Conservation (phyloP, 2,329 filamentous ascomycete genomes). For the Phaeosphaeria sp. region DNA sequence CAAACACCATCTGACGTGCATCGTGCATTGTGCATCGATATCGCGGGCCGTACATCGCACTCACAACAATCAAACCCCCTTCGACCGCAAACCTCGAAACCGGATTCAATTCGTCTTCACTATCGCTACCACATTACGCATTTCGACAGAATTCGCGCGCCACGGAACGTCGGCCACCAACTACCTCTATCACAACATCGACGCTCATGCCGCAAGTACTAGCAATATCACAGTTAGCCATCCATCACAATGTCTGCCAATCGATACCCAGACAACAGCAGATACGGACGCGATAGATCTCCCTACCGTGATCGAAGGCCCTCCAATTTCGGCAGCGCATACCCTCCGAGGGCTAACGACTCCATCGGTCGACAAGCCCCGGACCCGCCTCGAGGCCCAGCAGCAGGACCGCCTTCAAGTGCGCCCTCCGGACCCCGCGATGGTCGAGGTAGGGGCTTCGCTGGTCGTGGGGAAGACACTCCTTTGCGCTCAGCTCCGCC, state of each 20-base stretch:
- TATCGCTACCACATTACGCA: neutral
- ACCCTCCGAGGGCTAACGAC: slow-evolving; percentile 56
- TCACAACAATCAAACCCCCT: neutral
- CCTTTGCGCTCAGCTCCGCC: slow-evolving; percentile 64
- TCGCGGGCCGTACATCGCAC: neutral
- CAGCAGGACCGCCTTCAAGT: slow-evolving; percentile 36
- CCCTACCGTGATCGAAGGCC: slow-evolving; percentile 71
- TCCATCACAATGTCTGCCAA: slow-evolving; percentile 41
- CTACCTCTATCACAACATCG: neutral
- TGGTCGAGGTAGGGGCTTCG: slow-evolving; percentile 66
- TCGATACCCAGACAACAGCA: slow-evolving; percentile 43
- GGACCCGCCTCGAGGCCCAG: slow-evolving; percentile 61
- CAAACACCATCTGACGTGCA: slow-evolving; percentile 8
- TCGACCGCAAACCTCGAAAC: neutral
- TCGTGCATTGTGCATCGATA: neutral
- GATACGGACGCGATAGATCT: slow-evolving; percentile 52
- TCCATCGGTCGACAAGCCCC: slow-evolving; percentile 30
- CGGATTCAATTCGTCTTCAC: neutral
- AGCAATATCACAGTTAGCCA: slow-evolving; percentile 4
- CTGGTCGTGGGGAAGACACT: slow-evolving; percentile 65
- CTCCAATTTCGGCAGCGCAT: slow-evolving; percentile 65
- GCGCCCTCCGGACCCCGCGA: slow-evolving; percentile 58
- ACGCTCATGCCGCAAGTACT: slow-evolving; percentile 24
- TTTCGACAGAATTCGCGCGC: neutral
- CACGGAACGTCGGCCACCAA: neutral